phyloP scores from a whole-genome alignment of 768 basidiomycete species.

The Leccinum subgranulosum region DNA sequence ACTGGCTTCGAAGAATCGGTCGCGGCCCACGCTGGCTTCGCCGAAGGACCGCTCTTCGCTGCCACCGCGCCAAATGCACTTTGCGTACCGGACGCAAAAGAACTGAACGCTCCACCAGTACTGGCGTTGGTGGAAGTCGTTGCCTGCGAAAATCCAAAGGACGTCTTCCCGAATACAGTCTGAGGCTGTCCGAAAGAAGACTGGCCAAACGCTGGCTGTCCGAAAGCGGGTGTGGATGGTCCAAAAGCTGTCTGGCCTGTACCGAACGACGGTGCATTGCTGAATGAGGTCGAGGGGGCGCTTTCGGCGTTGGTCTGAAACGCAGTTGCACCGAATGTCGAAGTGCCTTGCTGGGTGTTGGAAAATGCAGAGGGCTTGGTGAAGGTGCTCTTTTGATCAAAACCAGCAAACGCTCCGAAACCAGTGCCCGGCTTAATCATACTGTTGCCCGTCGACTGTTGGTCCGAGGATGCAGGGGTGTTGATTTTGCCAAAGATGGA shows the following conservation, averaged over 20 bases:
- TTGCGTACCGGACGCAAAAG: conserved; percentile 30
- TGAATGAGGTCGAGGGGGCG: conserved; percentile 21
- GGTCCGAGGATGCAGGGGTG: conserved; percentile 5
- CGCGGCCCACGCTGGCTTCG: conserved; percentile 24
- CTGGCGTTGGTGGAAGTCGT: conserved; percentile 10
- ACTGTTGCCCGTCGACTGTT: conserved; percentile 15
- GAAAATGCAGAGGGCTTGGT: conserved; percentile 17
- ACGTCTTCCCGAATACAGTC: conserved; percentile 22
- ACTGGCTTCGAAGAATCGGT: conserved; percentile 7
- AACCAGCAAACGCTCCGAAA: conserved; percentile 30
- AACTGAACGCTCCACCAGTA: conserved; percentile 34
- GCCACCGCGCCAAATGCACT: conserved; percentile 29
- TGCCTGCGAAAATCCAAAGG: conserved; percentile 15
- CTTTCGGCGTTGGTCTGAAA: conserved; percentile 17
- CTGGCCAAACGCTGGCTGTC: conserved; percentile 39
- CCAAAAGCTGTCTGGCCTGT: conserved; percentile 34
- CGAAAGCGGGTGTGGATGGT: conserved; percentile 29
- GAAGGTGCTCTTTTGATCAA: conserved; percentile 6
- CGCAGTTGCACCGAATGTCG: conserved; percentile 13
- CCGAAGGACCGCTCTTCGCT: conserved; percentile 13
- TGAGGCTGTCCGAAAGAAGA: conserved; percentile 27
- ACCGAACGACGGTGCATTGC: conserved; percentile 33
- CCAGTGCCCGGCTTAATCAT: conserved; percentile 34
- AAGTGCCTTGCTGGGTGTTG: conserved; percentile 5
- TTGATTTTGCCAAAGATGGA: conserved; percentile 33